Evolutionary conservation across 164 flowering plant species (phyloP), one percentile per base, ranked within the genome.

Genomic region (Aristolochia californica): DNA sequence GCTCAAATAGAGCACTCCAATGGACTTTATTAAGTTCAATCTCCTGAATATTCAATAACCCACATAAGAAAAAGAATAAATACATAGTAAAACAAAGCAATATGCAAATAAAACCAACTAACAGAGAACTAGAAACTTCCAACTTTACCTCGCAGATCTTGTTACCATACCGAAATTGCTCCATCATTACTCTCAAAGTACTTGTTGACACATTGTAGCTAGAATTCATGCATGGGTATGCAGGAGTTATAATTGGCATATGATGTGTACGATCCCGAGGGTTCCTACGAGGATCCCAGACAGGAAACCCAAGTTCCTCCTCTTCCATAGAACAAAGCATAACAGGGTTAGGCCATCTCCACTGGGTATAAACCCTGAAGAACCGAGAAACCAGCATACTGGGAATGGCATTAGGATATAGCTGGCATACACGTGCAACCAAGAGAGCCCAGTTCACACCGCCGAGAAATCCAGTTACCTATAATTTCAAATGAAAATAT

Each of bases 321-420:
- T 90, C 95, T 56, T 94, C 91, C 23, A 90, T 90, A 10, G 81
- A 59, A 68, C 97, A 90, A 4, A 94, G 70, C 96, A 88, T 94
- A 62, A 94, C 99, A 58, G 99, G 99, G 60, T 85, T 94, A 55
- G 97, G 99, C 99, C 99, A 94, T 18, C 93, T 90, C 99, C 99
- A 94, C 57, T 80, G 88, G 1, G 97, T 87, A 59, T 87, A 94
- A 38, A 90, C 96, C 64, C 97, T 80, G 57, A 94, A 94, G 59
- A 94, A 94, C 12, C 97, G 74, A 30, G 96, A 78, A 45, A 90
- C 93, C 47, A 94, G 72, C 99, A 94, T 94, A 45, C 96, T 90
- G 5, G 99, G 96, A 54, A 70, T 66, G 15, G 99, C 99, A 73
- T 90, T 90, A 14, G 99, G 97, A 71, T 87, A 94, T 56, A 94